phyloP scores from a whole-genome alignment of 1,284 basidiomycete species.

The Cerioporus squamosus region DNA sequence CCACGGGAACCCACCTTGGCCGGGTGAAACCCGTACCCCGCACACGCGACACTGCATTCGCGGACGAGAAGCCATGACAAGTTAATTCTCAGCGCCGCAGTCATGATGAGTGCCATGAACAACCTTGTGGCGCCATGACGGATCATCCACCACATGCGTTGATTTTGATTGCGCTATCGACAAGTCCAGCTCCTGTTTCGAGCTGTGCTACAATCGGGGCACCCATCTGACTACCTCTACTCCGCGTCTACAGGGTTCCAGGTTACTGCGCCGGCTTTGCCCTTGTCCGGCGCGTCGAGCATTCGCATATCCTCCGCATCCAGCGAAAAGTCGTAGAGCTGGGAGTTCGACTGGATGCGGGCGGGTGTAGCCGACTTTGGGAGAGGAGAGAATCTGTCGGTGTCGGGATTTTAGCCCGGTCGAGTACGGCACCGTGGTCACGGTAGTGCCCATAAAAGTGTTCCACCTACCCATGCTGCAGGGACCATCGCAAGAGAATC shows the following conservation, averaged over 20 bases:
- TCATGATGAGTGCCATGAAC: no score
- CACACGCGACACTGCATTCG: not conserved
- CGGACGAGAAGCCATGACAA: not conserved
- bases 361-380: slow-evolving; percentile 58
- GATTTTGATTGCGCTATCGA: not conserved
- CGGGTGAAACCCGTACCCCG: not conserved
- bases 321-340: slow-evolving; percentile 60
- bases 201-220: not conserved
- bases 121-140: not conserved
- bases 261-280: slow-evolving; percentile 48
- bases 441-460: not conserved
- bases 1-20: not conserved
- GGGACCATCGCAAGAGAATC: slow-evolving; percentile 69
- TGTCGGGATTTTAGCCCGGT: not conserved
- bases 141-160: not conserved
- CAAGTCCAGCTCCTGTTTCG: no score
- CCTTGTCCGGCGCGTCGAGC: slow-evolving; percentile 54
- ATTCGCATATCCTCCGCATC: slow-evolving; percentile 50
- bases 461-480: slow-evolving; percentile 52
- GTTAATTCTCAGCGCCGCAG: not conserved
- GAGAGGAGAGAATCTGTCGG: slow-evolving; percentile 49
- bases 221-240: slow-evolving; percentile 6
- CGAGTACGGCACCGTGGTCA: not conserved
- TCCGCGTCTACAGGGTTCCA: slow-evolving; percentile 55
- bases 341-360: slow-evolving; percentile 56